Evolutionary conservation across 208 protist species (phyloP).

Genomic region (Zelonia costaricensis): DNA sequence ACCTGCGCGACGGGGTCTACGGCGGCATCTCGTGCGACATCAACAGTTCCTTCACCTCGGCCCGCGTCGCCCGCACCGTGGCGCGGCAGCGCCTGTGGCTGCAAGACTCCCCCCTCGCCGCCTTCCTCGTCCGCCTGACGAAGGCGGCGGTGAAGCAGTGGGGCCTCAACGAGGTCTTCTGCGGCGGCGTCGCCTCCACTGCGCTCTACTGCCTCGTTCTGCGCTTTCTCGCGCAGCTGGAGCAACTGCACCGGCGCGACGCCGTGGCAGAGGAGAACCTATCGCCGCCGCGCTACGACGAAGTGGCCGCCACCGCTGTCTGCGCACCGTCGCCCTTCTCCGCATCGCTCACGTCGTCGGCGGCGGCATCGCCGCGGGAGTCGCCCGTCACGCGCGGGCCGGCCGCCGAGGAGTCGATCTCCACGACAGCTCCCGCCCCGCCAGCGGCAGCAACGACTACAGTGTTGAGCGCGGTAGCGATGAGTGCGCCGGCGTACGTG

Average conservation of each 20-base stretch:
- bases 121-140: slow-evolving; percentile 53
- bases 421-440: neutral
- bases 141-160: slow-evolving; percentile 66
- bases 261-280: slow-evolving; percentile 16
- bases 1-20: slow-evolving; percentile 32
- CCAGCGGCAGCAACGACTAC: neutral
- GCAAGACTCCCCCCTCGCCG: slow-evolving; percentile 8
- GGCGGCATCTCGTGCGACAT: slow-evolving; percentile 41
- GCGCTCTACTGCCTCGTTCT: slow-evolving; percentile 61
- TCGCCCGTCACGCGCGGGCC: too few species aligned
- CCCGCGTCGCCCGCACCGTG: slow-evolving; percentile 31
- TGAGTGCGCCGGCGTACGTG: slow-evolving; percentile 5
- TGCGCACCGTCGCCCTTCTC: neutral
- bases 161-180: slow-evolving; percentile 51
- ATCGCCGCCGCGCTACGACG: slow-evolving; percentile 28
- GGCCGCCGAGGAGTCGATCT: too few species aligned
- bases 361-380: neutral
- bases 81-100: slow-evolving; percentile 48
- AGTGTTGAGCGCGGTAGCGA: neutral
- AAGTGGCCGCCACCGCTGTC: slow-evolving; percentile 1
- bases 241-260: slow-evolving; percentile 23
- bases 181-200: slow-evolving; percentile 54
- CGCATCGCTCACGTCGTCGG: neutral
- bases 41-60: slow-evolving; percentile 30
- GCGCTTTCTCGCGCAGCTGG: slow-evolving; percentile 47